Conservation (phyloP, 1,284 basidiomycete genomes). For the Coniferiporia sulphurascens region DNA sequence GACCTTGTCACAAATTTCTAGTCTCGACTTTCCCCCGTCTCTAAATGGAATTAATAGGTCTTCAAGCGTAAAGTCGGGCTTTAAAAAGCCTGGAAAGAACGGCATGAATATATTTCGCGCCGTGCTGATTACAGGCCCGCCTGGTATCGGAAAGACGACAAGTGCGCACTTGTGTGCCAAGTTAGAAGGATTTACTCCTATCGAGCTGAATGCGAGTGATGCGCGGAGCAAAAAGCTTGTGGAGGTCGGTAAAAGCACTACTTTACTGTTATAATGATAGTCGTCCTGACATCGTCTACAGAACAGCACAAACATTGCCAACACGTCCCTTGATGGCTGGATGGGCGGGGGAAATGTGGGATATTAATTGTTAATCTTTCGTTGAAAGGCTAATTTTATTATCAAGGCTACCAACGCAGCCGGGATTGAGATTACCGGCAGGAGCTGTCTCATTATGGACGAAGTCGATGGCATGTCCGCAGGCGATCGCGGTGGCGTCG, state of each 20-base stretch:
- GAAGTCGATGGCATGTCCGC: constrained; percentile 99
- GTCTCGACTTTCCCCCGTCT: not conserved
- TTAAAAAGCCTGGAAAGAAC: constrained; percentile 94
- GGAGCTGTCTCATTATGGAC: constrained; percentile 94
- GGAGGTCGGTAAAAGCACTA: constrained; percentile 49
- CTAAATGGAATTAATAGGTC: constrained; percentile 45
- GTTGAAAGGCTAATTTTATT: not conserved
- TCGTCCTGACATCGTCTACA: constrained; percentile 25
- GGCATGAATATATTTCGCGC: constrained; percentile 86
- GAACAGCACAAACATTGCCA: constrained; percentile 85
- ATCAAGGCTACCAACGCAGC: constrained; percentile 57
- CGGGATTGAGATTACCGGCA: constrained; percentile 71
- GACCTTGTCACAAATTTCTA: not conserved
- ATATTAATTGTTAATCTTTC: constrained; percentile 5
- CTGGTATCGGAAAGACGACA: constrained; percentile 97
- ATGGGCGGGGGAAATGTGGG: constrained; percentile 61
- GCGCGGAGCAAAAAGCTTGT: constrained; percentile 94
- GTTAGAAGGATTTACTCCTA: constrained; percentile 83
- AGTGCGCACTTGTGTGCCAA: constrained; percentile 91
- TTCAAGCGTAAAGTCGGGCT: constrained; percentile 62
- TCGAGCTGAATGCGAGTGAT: constrained; percentile 97
- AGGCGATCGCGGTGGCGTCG: constrained; percentile 94
- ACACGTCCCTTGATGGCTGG: constrained; percentile 86
- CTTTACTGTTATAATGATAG: not conserved
- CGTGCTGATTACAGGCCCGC: constrained; percentile 87